phyloP scores from a whole-genome alignment of 1,284 basidiomycete species.

The Peniophora sp. region DNA sequence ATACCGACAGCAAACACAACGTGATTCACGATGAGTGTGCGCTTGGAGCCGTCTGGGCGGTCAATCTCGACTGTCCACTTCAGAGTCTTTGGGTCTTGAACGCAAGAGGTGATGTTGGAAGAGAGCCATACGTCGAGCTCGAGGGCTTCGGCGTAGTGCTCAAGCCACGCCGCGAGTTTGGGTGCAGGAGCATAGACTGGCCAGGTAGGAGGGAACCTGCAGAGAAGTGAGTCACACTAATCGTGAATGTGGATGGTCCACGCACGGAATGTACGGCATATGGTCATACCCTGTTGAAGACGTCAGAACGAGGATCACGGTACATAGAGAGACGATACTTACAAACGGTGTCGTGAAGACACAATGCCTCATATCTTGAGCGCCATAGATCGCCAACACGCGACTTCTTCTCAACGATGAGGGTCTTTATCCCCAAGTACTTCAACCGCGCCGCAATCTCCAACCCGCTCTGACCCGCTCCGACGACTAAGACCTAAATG shows the following conservation, averaged over 20 bases:
- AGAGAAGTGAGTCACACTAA: not conserved
- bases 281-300: constrained; percentile 14
- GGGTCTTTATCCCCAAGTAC: constrained; percentile 38
- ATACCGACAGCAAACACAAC: constrained; percentile 58
- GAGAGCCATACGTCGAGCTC: constrained; percentile 64
- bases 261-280: constrained; percentile 23
- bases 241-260: not conserved
- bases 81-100: constrained; percentile 35
- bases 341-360: constrained; percentile 62
- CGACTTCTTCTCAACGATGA: constrained; percentile 47
- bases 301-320: constrained; percentile 6
- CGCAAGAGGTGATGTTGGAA: constrained; percentile 33
- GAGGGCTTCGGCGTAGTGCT: constrained; percentile 54
- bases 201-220: constrained; percentile 54
- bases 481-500: not conserved
- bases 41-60: constrained; percentile 30
- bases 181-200: constrained; percentile 51
- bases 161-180: constrained; percentile 63
- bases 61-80: constrained; percentile 49
- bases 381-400: constrained; percentile 56
- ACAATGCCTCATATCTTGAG: constrained; percentile 49
- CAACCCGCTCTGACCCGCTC: constrained; percentile 54
- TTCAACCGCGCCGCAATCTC: constrained; percentile 53
- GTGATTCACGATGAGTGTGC: constrained; percentile 46
- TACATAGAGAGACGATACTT: constrained; percentile 18